Percentiles rank a stretch among this genome's conserved stretches.
These are phyloP conservation scores for Chloromonas sp. DNA, from an alignment of 163 green algal species.

Conservation along the genomic window DNA sequence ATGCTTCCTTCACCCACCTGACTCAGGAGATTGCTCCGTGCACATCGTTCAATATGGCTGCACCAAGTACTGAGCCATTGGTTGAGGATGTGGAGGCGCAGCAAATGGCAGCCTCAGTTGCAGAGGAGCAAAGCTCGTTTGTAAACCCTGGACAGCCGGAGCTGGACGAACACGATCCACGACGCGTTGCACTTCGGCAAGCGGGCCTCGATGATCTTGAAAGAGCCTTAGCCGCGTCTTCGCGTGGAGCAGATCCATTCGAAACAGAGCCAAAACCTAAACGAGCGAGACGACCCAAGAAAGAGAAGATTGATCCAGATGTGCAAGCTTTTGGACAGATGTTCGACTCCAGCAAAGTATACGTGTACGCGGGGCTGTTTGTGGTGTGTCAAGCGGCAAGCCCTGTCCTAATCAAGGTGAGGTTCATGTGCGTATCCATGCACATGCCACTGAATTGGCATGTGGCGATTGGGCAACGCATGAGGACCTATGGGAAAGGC, in stretches of 20 bases:
- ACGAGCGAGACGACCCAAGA: neutral
- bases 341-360: slow-evolving; percentile 1
- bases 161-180: too few species aligned
- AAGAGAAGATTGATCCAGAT: neutral
- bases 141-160: too few species aligned
- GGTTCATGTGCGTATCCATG: neutral
- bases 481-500: too few species aligned
- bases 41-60: too few species aligned
- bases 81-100: too few species aligned
- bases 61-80: too few species aligned
- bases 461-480: too few species aligned
- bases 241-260: neutral
- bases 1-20: too few species aligned
- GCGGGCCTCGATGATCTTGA: neutral
- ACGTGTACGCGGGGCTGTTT: neutral
- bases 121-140: too few species aligned
- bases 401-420: slow-evolving; percentile 12
- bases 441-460: neutral
- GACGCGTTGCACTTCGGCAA: too few species aligned
- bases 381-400: neutral
- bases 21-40: too few species aligned
- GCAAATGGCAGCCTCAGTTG: too few species aligned
- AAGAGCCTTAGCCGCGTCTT: neutral
- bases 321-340: slow-evolving; percentile 2
- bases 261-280: neutral